Evolutionary conservation across 2,329 filamentous ascomycete genomes (phyloP).

Genomic region (Fusarium sp.): DNA sequence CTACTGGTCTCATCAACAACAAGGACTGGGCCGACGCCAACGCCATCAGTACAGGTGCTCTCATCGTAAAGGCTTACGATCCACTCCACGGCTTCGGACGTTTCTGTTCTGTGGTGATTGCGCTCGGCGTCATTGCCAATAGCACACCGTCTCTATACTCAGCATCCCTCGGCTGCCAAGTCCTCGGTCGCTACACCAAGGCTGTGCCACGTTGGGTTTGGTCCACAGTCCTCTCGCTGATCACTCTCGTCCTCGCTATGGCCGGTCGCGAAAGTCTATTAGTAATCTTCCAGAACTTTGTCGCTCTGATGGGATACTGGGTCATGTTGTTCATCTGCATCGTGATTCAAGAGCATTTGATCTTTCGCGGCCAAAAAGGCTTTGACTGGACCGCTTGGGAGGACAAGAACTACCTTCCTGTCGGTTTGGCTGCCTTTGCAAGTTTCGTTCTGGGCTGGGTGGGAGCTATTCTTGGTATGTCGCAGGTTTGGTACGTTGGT

Average conservation of each 20-base stretch:
- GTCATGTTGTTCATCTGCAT: slow-evolving; percentile 64
- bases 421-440: slow-evolving; percentile 58
- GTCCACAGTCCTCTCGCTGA: slow-evolving; percentile 63
- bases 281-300: slow-evolving; percentile 64
- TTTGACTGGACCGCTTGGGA: slow-evolving; percentile 62
- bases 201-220: slow-evolving; percentile 66
- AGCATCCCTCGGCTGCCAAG: slow-evolving; percentile 69
- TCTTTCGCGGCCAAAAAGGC: slow-evolving; percentile 56
- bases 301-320: slow-evolving; percentile 67
- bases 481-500: slow-evolving; percentile 68
- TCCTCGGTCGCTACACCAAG: slow-evolving; percentile 65
- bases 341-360: slow-evolving; percentile 57
- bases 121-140: slow-evolving; percentile 67
- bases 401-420: slow-evolving; percentile 57
- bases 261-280: slow-evolving; percentile 66
- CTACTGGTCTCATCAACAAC: slow-evolving; percentile 61
- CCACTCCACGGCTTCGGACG: slow-evolving; percentile 67
- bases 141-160: slow-evolving; percentile 67
- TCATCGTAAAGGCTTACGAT: slow-evolving; percentile 66
- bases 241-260: slow-evolving; percentile 67
- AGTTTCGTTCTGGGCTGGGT: slow-evolving; percentile 60
- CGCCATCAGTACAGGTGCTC: slow-evolving; percentile 64
- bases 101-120: slow-evolving; percentile 67
- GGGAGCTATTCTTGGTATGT: slow-evolving; percentile 68
- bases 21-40: slow-evolving; percentile 64